Conservation (phyloP, 1,139 yeast genomes). For the Kodamaea alishanica region DNA sequence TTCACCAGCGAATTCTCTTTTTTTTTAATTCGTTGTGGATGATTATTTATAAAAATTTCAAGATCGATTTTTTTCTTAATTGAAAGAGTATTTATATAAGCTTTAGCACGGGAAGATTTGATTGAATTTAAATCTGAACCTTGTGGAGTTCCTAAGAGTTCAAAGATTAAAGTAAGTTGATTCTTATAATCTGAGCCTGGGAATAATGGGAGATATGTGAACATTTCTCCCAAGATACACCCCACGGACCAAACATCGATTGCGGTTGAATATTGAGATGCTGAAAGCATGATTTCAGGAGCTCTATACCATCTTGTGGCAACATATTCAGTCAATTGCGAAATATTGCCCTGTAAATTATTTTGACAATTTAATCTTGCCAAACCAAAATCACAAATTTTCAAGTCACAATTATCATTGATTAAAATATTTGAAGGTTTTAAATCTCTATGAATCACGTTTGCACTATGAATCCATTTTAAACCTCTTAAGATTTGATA, state of each 20-base stretch:
- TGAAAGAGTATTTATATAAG: slow-evolving; percentile 60
- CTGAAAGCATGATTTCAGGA: slow-evolving; percentile 72
- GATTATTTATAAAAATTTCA: slow-evolving; percentile 12
- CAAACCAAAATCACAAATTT: slow-evolving; percentile 90
- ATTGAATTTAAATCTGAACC: slow-evolving; percentile 54
- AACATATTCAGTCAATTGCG: slow-evolving; percentile 66
- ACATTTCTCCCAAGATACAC: slow-evolving; percentile 67
- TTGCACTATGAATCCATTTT: slow-evolving; percentile 95
- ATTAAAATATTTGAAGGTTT: slow-evolving; percentile 91
- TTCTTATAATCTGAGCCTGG: slow-evolving; percentile 77
- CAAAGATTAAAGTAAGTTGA: slow-evolving; percentile 59
- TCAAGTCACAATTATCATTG: slow-evolving; percentile 92
- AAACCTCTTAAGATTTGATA: slow-evolving; percentile 92
- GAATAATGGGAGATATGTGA: slow-evolving; percentile 61
- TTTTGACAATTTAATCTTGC: slow-evolving; percentile 34
- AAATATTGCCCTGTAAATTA: slow-evolving; percentile 21
- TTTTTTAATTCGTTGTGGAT: slow-evolving; percentile 13
- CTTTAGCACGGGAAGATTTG: slow-evolving; percentile 58
- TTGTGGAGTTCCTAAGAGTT: slow-evolving; percentile 62
- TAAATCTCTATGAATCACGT: slow-evolving; percentile 92
- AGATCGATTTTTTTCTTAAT: slow-evolving; percentile 19
- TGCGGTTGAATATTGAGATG: slow-evolving; percentile 65
- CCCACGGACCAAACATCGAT: slow-evolving; percentile 82
- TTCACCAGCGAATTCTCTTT: slow-evolving; percentile 25
- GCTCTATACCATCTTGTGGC: slow-evolving; percentile 83